Base-by-base conservation (phyloP, 768 basidiomycete species). In the Mycena galopus region DNA sequence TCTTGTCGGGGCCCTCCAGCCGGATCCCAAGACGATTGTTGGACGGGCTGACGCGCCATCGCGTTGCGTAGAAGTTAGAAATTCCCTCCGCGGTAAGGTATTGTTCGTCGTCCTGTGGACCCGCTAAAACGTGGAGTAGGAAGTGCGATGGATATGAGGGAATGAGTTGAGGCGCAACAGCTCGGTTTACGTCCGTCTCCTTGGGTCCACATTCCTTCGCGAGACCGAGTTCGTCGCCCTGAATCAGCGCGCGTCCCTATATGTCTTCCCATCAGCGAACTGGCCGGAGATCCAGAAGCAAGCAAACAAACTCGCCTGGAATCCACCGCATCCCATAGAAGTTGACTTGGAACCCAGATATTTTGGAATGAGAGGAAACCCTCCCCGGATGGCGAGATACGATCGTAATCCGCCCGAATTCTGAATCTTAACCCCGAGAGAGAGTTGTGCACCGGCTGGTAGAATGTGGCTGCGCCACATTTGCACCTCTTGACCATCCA, bases 271-370 rank as follows among this genome's bases (percentile, higher is more conserved):
- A 27, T 21, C 14, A 25, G n/a, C 6, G 14, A 32, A 27, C 19
- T 32, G 0, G 32, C 23, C 19, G 1, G 21, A 35, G 16, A 8
- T 14, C 12, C 14, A 16, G 39, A 39, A 39, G 12, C 2, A 19
- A n/a, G 57, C 30, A 21, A 68, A 10, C 17, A 35, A 19, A 66
- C 81, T 59, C 53, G 86, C 89, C 79, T 90, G 90, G 77, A 89
- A 90, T 3, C 90, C 89, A 51, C 90, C 90, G 14, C 90, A 73
- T 17, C 89, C 87, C 84, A 91, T 85, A 1, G 88, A 90, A 25
- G 92, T 91, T 6, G 90, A 89, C 80, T 92, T 93, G 0, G 90
- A 91, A 4, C 88, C 90, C 2, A 93, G 82, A 76, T 91, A 93
- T 6, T 67, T 6, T 37, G 90, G 88, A 2, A 91, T 81, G 19